These are phyloP conservation scores for Macadamia integrifolia DNA, from an alignment of 164 flowering plant genomes.

Conservation along the genomic window DNA sequence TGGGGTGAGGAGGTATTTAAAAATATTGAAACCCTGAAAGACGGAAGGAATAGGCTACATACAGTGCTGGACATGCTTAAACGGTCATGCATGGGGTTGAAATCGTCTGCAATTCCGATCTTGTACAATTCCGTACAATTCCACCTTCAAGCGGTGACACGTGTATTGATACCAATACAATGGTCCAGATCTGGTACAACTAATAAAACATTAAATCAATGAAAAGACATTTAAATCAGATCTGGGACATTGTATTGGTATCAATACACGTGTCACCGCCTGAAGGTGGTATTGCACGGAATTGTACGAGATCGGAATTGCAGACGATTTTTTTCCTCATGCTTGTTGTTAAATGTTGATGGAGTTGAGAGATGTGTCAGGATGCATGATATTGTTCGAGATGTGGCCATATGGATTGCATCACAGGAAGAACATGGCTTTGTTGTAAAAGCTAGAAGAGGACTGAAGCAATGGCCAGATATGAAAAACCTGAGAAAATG, in stretches of 20 bases:
- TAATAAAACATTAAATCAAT: too few species aligned
- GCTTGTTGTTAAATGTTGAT: not conserved
- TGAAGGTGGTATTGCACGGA: too few species aligned
- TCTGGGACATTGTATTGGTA: too few species aligned
- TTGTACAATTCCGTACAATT: too few species aligned
- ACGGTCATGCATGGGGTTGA: not conserved
- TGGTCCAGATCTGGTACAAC: too few species aligned
- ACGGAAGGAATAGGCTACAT: not conserved
- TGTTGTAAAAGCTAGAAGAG: not conserved
- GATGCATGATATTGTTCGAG: slow-evolving; percentile 14
- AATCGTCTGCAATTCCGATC: too few species aligned
- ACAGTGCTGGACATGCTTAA: slow-evolving; percentile 2
- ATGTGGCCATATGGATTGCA: not conserved
- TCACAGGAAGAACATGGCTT: not conserved
- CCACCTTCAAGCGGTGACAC: too few species aligned
- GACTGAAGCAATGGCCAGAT: not conserved
- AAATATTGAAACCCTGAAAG: not conserved
- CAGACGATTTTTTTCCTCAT: too few species aligned
- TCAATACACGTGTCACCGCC: too few species aligned
- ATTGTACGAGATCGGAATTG: too few species aligned
- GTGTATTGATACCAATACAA: too few species aligned
- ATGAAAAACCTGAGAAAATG: not conserved
- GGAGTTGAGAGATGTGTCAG: not conserved
- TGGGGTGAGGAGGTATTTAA: not conserved
- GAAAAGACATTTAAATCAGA: too few species aligned